Conservation (phyloP, 2,329 filamentous ascomycete species). For the Alternaria infectoria region DNA sequence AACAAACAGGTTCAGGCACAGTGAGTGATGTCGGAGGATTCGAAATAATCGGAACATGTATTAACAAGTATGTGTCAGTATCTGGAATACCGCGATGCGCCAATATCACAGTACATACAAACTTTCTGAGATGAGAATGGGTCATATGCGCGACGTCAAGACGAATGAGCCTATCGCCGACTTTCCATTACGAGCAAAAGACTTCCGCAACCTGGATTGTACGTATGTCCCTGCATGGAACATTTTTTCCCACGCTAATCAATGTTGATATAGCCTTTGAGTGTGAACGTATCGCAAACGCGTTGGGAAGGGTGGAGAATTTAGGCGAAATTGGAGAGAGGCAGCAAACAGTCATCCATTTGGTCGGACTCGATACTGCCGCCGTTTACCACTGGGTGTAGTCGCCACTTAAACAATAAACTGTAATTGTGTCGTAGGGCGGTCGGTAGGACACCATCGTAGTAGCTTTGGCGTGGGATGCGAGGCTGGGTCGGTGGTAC, state of each 20-base stretch:
- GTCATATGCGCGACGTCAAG: background rate
- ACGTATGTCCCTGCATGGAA: background rate
- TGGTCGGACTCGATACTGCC: background rate
- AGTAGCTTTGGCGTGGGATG: background rate
- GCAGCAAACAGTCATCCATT: background rate
- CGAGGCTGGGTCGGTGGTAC: background rate
- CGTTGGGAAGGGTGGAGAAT: background rate
- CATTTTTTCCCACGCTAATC: background rate
- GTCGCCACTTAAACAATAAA: background rate
- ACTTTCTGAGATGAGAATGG: background rate
- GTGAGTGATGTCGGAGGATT: background rate
- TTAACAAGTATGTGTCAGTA: background rate
- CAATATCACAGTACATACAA: background rate
- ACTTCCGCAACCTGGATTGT: background rate
- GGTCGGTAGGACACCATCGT: too few relatives aligned
- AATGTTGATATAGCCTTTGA: background rate
- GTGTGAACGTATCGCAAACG: background rate
- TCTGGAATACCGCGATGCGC: background rate
- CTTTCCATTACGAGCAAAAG: background rate
- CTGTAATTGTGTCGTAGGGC: background rate
- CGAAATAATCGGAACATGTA: too few relatives aligned
- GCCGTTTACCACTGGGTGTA: background rate
- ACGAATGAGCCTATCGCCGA: background rate
- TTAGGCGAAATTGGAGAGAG: background rate
- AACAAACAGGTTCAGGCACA: background rate